A percentile compares a stretch with the other conserved stretches of the same genome.
phyloP scores from a whole-genome alignment of 805 yeast genomes.

The Kuraishia piskuri region DNA sequence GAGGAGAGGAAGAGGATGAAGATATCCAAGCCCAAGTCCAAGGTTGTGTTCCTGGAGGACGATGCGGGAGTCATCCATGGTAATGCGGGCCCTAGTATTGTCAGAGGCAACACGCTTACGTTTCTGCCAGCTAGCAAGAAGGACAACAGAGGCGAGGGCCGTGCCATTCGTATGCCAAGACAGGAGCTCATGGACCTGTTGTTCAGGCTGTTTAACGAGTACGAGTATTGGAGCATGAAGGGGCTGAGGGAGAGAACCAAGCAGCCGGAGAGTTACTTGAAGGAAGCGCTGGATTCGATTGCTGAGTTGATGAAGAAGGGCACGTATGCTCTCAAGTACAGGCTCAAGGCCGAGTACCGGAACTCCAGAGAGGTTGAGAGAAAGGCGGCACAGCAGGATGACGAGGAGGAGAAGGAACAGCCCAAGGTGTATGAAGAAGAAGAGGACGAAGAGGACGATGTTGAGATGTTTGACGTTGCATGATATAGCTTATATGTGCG shows the following conservation, averaged over 20 bases:
- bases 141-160: conserved; percentile 50
- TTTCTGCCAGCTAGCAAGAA: conserved; percentile 52
- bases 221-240: conserved; percentile 94
- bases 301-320: conserved; percentile 90
- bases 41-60: conserved; percentile 65
- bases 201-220: conserved; percentile 86
- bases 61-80: conserved; percentile 85
- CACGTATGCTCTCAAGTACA: conserved; percentile 89
- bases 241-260: conserved; percentile 89
- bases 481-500: no score
- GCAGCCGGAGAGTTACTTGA: conserved; percentile 90
- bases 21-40: conserved; percentile 50
- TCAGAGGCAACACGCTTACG: conserved; percentile 55
- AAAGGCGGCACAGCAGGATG: conserved; percentile 53
- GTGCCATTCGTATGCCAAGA: conserved; percentile 91
- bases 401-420: conserved; percentile 22
- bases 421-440: conserved; percentile 35
- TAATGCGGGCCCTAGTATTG: conserved; percentile 77
- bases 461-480: conserved; percentile 71
- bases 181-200: conserved; percentile 82
- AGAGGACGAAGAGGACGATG: conserved; percentile 59
- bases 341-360: conserved; percentile 84
- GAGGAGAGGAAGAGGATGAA: conserved; percentile 45
- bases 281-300: conserved; percentile 83
- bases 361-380: conserved; percentile 70